Percentiles rank a stretch among this genome's conserved stretches.
phyloP scores from a whole-genome alignment of 352 stramenopile species.

The Globisporangium paroecandrum region DNA sequence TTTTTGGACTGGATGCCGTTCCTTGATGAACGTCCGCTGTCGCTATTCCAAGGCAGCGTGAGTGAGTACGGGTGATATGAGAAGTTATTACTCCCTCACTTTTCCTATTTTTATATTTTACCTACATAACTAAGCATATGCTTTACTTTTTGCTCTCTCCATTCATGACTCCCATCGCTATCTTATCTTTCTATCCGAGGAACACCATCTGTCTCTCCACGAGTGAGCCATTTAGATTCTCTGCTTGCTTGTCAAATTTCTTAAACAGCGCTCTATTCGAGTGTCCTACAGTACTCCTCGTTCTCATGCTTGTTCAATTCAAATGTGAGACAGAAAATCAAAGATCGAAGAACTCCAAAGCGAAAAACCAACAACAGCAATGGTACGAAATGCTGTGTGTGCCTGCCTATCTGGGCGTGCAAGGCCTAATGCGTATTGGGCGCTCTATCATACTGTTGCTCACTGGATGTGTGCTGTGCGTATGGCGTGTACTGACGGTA shows the following conservation, averaged over 20 bases:
- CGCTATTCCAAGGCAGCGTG: constrained; percentile 42
- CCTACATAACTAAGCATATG: not conserved
- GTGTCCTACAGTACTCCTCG: not conserved
- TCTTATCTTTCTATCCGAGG: not conserved
- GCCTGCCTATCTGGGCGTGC: not conserved
- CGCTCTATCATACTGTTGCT: not conserved
- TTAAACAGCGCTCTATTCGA: not conserved
- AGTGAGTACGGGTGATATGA: constrained; percentile 39
- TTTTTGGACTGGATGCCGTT: constrained; percentile 10
- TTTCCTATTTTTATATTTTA: not conserved
- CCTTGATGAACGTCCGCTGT: constrained; percentile 46
- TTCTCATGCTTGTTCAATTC: not conserved
- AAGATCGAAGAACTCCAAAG: not conserved
- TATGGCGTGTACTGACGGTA: not conserved
- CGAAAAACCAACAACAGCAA: not conserved
- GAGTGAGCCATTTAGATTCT: no score
- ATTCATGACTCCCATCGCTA: not conserved
- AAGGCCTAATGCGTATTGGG: not conserved
- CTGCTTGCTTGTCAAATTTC: no score
- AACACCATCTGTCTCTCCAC: no score
- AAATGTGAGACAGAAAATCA: not conserved
- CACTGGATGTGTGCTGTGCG: not conserved
- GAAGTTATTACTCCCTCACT: constrained; percentile 9
- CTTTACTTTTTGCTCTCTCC: not conserved
- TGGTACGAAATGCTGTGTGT: not conserved